These are phyloP conservation scores for Diaporthe nobilis DNA, from an alignment of 2,329 filamentous ascomycete species.

Conservation along the genomic window DNA sequence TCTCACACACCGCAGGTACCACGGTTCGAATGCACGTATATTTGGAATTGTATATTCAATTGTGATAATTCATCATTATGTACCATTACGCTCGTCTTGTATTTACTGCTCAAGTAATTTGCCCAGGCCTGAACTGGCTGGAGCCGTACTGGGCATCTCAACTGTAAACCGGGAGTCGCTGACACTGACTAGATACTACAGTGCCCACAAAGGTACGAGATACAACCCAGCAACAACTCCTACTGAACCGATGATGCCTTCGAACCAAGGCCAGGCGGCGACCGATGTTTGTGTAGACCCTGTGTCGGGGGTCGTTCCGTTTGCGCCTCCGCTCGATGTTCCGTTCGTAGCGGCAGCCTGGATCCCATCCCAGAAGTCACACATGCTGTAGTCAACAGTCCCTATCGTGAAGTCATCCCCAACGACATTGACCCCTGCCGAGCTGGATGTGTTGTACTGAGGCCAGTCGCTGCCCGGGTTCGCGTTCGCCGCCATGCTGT, in stretches of 20 bases:
- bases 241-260: background rate
- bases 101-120: background rate
- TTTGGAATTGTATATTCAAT: rapidly evolving
- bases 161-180: no score
- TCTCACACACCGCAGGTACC: no score
- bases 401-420: conserved; percentile 7
- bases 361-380: conserved; percentile 36
- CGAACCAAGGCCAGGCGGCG: conserved; percentile 2
- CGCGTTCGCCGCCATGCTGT: conserved; percentile 46
- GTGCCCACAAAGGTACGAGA: background rate
- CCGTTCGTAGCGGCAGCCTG: background rate
- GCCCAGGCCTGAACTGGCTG: background rate
- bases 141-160: background rate
- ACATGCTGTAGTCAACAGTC: conserved; percentile 37
- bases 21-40: background rate
- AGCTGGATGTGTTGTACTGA: conserved; percentile 6
- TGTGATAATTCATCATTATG: background rate
- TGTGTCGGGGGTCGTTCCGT: background rate
- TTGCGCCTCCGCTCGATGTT: background rate
- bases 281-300: background rate
- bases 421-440: conserved; percentile 31
- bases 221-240: background rate
- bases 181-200: background rate
- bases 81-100: no score
- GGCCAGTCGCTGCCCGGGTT: conserved; percentile 42